These are phyloP conservation scores for Warburgia ugandensis DNA, from an alignment of 164 flowering plant genomes.

Conservation along the genomic window DNA sequence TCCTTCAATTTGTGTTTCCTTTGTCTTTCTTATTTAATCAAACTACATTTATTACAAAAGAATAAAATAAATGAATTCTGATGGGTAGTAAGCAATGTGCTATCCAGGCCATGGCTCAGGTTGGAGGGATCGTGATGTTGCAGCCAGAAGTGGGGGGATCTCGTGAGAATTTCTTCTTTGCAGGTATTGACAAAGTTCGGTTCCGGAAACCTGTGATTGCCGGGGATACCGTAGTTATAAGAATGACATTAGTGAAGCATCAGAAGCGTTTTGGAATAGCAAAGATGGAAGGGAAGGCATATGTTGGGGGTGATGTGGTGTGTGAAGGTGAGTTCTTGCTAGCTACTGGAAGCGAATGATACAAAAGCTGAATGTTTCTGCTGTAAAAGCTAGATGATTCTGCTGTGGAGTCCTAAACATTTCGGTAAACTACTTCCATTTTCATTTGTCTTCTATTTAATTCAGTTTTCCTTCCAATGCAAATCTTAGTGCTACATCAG, in stretches of 20 bases:
- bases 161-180: slow-evolving; percentile 83
- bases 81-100: not conserved
- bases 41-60: too few species aligned
- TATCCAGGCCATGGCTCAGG: slow-evolving; percentile 93
- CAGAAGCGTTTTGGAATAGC: slow-evolving; percentile 84
- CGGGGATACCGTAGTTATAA: slow-evolving; percentile 91
- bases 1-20: too few species aligned
- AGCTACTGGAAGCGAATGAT: slow-evolving; percentile 45
- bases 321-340: slow-evolving; percentile 96
- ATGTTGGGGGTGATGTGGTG: slow-evolving; percentile 85
- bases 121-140: slow-evolving; percentile 94
- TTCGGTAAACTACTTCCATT: too few species aligned
- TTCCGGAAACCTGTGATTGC: slow-evolving; percentile 93
- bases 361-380: too few species aligned
- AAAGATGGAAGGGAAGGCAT: slow-evolving; percentile 96
- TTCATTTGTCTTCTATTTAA: too few species aligned
- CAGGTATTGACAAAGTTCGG: slow-evolving; percentile 94
- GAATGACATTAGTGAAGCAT: slow-evolving; percentile 72
- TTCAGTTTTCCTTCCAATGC: too few species aligned
- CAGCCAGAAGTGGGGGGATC: slow-evolving; percentile 95
- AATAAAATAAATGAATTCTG: too few species aligned
- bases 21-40: too few species aligned
- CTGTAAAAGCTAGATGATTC: too few species aligned
- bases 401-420: too few species aligned
- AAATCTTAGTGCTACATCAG: too few species aligned